phyloP scores from a whole-genome alignment of 345 rosid genomes.

The Citrus reticulata region DNA sequence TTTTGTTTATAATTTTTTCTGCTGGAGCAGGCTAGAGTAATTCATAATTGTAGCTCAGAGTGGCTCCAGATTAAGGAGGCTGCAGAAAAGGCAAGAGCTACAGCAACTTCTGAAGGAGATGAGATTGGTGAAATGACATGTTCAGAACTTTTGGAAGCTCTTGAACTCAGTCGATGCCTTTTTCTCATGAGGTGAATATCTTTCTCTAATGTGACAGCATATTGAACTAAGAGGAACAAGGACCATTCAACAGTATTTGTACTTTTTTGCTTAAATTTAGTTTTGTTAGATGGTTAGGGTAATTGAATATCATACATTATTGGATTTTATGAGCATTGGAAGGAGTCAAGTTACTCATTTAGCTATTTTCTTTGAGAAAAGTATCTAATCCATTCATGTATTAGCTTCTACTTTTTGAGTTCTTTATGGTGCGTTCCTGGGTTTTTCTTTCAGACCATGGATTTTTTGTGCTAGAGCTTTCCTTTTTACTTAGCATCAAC shows the following conservation, averaged over 20 bases:
- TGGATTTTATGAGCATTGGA: background rate
- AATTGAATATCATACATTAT: background rate
- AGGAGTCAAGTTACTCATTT: background rate
- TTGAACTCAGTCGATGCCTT: constrained; percentile 96
- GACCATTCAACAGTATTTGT: background rate
- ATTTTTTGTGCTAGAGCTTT: background rate
- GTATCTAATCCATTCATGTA: background rate
- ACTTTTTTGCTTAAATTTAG: background rate
- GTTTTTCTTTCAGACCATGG: background rate
- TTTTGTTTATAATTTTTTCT: constrained; percentile 11
- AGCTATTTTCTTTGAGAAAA: background rate
- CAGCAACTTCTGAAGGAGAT: constrained; percentile 69
- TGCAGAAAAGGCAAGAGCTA: constrained; percentile 81
- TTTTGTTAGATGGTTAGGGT: background rate
- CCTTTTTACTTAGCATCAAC: background rate
- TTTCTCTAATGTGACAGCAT: background rate
- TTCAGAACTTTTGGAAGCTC: constrained; percentile 96
- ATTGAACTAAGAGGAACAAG: background rate
- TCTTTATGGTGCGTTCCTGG: background rate
- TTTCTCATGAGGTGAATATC: constrained; percentile 73
- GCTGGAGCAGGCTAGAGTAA: constrained; percentile 76
- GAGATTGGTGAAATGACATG: constrained; percentile 91
- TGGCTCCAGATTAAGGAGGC: constrained; percentile 92
- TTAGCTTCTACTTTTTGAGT: background rate
- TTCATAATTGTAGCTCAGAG: constrained; percentile 81